Conservation (phyloP, 2,329 filamentous ascomycete genomes). For the Dothistroma septosporum region DNA sequence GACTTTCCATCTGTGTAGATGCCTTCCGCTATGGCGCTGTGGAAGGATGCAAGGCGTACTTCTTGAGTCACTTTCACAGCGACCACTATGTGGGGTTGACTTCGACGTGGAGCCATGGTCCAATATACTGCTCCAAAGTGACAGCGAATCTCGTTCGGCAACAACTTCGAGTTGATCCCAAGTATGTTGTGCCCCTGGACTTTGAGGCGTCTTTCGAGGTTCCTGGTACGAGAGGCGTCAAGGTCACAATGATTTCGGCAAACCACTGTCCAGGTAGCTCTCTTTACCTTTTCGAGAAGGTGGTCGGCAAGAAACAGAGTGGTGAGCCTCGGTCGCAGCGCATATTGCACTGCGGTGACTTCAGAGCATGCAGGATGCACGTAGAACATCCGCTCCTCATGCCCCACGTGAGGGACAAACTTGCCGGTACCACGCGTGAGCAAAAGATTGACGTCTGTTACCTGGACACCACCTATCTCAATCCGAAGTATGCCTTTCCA, state of each 20-base stretch:
- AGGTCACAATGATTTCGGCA: slow-evolving; percentile 89
- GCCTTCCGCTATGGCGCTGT: slow-evolving; percentile 94
- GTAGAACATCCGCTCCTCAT: slow-evolving; percentile 75
- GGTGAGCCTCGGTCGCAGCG: slow-evolving; percentile 60
- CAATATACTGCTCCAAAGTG: slow-evolving; percentile 92
- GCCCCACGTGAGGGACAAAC: slow-evolving; percentile 66
- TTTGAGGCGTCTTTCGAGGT: slow-evolving; percentile 79
- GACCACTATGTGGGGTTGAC: slow-evolving; percentile 94
- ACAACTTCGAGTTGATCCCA: slow-evolving; percentile 78
- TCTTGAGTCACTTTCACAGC: slow-evolving; percentile 95
- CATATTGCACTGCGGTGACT: slow-evolving; percentile 92
- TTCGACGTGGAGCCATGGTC: slow-evolving; percentile 83
- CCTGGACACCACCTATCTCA: slow-evolving; percentile 94
- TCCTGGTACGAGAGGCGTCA: slow-evolving; percentile 74
- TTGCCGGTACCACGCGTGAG: slow-evolving; percentile 67
- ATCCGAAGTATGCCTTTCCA: slow-evolving; percentile 91
- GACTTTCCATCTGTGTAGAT: slow-evolving; percentile 88
- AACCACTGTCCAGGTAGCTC: slow-evolving; percentile 97
- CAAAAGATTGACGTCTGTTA: slow-evolving; percentile 95
- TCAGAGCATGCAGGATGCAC: slow-evolving; percentile 82
- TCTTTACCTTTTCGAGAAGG: slow-evolving; percentile 86
- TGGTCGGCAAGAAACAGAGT: slow-evolving; percentile 56
- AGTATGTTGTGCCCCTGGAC: slow-evolving; percentile 79
- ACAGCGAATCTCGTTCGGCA: slow-evolving; percentile 85
- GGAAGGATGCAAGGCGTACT: slow-evolving; percentile 88